Percentiles rank a stretch among this genome's conserved stretches.
phyloP scores from a whole-genome alignment of 305 asterid genomes.

The Plantago coronopus region DNA sequence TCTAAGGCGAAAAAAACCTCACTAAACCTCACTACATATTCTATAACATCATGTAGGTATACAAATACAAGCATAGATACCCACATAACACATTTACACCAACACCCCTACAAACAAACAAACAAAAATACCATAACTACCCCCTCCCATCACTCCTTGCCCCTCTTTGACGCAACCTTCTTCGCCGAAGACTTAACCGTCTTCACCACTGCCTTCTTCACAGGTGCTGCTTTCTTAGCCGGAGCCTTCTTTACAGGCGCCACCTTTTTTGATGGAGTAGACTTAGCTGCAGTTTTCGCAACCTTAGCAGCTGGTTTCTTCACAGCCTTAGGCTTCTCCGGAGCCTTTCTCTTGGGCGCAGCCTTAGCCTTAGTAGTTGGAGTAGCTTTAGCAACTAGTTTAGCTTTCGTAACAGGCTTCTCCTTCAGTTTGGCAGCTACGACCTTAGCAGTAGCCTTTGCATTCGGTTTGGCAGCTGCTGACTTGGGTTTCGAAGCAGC shows the following conservation, averaged over 20 bases:
- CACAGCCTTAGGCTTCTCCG: not conserved
- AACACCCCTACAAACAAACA: slow-evolving; percentile 47
- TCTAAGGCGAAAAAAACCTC: too few species aligned
- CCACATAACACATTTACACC: slow-evolving; percentile 44
- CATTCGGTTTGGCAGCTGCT: slow-evolving; percentile 31
- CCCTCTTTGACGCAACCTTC: slow-evolving; percentile 51
- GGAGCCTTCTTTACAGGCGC: slow-evolving; percentile 31
- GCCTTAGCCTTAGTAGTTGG: slow-evolving; percentile 33
- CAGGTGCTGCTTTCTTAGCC: slow-evolving; percentile 12
- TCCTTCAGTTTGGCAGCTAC: too few species aligned
- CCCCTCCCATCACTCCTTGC: slow-evolving; percentile 51
- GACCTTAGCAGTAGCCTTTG: slow-evolving; percentile 20
- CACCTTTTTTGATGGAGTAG: slow-evolving; percentile 1
- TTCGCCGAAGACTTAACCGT: slow-evolving; percentile 52
- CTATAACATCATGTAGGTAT: too few species aligned
- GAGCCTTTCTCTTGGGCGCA: slow-evolving; percentile 25
- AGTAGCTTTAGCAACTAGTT: slow-evolving; percentile 29
- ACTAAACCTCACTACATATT: too few species aligned
- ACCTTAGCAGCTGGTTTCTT: slow-evolving; percentile 17
- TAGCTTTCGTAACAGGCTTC: slow-evolving; percentile 25
- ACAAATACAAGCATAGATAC: too few species aligned
- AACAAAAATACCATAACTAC: too few species aligned
- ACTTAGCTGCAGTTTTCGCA: slow-evolving; percentile 28
- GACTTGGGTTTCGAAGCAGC: slow-evolving; percentile 29
- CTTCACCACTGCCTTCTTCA: slow-evolving; percentile 6